Base-by-base conservation (phyloP, 1,284 basidiomycete genomes). In the Bondarzewia mesenterica region DNA sequence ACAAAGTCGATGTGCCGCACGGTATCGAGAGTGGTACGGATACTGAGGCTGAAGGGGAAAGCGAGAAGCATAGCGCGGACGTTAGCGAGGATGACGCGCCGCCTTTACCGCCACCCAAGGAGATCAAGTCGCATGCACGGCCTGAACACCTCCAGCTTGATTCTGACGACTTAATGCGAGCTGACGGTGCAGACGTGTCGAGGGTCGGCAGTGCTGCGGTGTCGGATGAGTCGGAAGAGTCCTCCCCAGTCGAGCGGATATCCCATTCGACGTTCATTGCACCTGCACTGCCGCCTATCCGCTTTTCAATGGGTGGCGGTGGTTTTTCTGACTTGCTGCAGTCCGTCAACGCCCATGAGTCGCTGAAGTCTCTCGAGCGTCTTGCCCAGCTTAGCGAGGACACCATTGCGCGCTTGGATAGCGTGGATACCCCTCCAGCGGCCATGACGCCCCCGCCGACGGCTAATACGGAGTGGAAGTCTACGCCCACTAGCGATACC, bases 251-350 rank as follows among this genome's bases (percentile, higher is more conserved):
- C 16, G 77, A 84, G 61, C 74, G 72, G 46, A 79, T 74, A n/a
- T 82, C 80, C 15, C 77, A 75, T 55, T 72, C 84, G 12, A 88
- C 86, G 16, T 88, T 80, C 62, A 87, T 88, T 47, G 83, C 85
- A 1, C 87, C 87, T 39, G 86, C 86, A 5, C 68, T 89, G 25
- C 87, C 86, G 4, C 87, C 87, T 0, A 89, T 90, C 57, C 78
- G 88, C 21, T 85, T 90, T 60, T 92, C 89, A 7, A 78, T 93
- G 72, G 84, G 80, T 55, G 75, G 80, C 37, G 72, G 78, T 2
- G 90, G 93, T 63, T 90, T 93, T 55, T 77, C 84, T 1, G 82
- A 86, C 51, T 63, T 88, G 16, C 71, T 87, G 42, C 77, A 66
- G 57, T 74, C 75, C 21, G 74, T 82, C 5, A 73, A 71, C 15